Percentiles rank a stretch among this genome's conserved stretches.
phyloP scores from a whole-genome alignment of 306 rosid genomes.

The Acacia confusa region DNA sequence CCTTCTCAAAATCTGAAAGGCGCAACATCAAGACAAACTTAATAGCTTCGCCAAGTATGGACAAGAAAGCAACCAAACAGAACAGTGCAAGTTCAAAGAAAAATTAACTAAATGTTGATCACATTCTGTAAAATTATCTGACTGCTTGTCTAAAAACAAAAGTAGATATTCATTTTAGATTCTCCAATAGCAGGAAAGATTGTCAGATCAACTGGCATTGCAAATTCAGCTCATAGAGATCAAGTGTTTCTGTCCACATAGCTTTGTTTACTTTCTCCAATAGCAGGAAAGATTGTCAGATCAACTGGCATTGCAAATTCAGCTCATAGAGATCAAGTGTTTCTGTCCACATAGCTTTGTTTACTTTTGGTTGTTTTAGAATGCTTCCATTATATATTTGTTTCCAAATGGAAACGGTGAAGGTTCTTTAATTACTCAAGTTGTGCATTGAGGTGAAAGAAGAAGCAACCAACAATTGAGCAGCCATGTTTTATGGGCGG shows the following conservation, averaged over 20 bases:
- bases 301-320: neutral
- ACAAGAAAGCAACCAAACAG: neutral
- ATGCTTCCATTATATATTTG: neutral
- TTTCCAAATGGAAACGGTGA: neutral
- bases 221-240: neutral
- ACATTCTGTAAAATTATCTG: neutral
- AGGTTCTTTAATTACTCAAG: neutral
- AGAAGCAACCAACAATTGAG: neutral
- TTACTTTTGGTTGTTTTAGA: neutral
- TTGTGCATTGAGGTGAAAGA: neutral
- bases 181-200: neutral
- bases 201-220: neutral
- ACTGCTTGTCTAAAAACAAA: neutral
- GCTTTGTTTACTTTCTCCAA: neutral
- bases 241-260: neutral
- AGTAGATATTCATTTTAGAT: neutral
- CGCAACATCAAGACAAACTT: neutral
- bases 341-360: neutral
- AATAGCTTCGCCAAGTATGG: neutral
- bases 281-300: neutral
- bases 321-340: neutral
- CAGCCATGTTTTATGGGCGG: too few relatives aligned
- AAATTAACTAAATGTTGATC: neutral
- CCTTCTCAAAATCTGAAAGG: slow-evolving; percentile 37
- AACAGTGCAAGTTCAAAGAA: neutral